Base-by-base conservation (phyloP, 768 basidiomycete genomes). In the Pleurotus djamor region DNA sequence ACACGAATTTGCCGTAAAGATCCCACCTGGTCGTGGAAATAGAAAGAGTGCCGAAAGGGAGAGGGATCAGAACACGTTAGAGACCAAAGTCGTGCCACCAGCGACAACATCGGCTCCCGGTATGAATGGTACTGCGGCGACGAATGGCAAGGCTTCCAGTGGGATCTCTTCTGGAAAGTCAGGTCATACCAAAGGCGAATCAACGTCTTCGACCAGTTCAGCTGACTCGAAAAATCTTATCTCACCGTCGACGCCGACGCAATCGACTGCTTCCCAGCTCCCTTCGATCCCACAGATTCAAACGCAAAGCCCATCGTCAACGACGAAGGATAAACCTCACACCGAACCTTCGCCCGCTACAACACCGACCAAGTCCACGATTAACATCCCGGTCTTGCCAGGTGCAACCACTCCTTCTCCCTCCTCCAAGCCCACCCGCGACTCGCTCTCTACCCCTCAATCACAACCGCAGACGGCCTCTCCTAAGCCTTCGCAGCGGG, bases 1-100 rank as follows among this genome's bases (percentile, higher is more conserved):
- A 34, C 87, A 89, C 76, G 88, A 91, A 66, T 89, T 87, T 66
- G 87, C 86, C 10, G 65, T 81, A 41, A 79, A 77, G 60, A 77
- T 77, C 0, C 71, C 77, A 3, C 58, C 68, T 55, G 69, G 71
- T 60, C 67, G 59, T 63, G 61, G 62, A 62, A 66, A 64, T 52
- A 67, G 67, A 34, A 64, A 66, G 63, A 44, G 48, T 60, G 17
- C 56, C 55, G 61, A 61, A 32, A 51, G 57, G 51, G 59, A 50
- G 13, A 32, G 32, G 45, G 52, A 16, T 33, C 44, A 34, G 34
- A n/a, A n/a, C 21, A 28, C 21, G 21, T 28, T 28, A 28, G 21
- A 28, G 21, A 28, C 21, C 21, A 28, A 28, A 28, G 21, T 28
- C 21, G 21, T 28, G 3, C 21, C 21, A 28, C 21, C 21, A 28